Conservation (phyloP, 2,329 filamentous ascomycete species). For the Elsinoe ampelina region DNA sequence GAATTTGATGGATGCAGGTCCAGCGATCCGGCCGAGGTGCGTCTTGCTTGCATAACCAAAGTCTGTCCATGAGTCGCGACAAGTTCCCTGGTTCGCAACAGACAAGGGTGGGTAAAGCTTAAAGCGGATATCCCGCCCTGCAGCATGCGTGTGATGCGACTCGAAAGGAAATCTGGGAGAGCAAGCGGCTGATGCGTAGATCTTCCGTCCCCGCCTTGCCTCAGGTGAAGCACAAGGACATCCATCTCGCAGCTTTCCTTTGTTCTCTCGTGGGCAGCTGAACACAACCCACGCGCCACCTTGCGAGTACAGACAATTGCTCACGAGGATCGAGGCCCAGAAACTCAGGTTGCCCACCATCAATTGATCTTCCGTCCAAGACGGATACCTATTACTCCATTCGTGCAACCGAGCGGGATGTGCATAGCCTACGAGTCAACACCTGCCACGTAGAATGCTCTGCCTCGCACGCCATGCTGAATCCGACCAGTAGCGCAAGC, state of each 20-base stretch:
- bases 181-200: constrained; percentile 9
- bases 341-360: background rate
- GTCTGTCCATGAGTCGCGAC: background rate
- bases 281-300: background rate
- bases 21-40: constrained; percentile 11
- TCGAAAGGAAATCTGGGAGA: constrained; percentile 10
- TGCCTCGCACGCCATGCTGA: constrained; percentile 3
- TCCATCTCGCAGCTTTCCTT: background rate
- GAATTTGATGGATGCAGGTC: constrained; percentile 4
- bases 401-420: constrained; percentile 5
- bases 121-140: constrained; percentile 8
- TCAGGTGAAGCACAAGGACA: background rate
- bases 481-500: constrained; percentile 9
- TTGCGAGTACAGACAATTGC: background rate
- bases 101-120: background rate
- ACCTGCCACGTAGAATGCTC: constrained; percentile 9
- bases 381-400: constrained; percentile 6
- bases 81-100: constrained; percentile 8
- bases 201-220: constrained; percentile 10
- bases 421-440: constrained; percentile 5
- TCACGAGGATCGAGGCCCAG: background rate
- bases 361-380: background rate
- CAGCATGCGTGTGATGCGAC: constrained; percentile 12
- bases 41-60: constrained; percentile 7
- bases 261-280: constrained; percentile 7